Conservation (phyloP, 73 alveolate species). For the Paraurostyla sp. region DNA sequence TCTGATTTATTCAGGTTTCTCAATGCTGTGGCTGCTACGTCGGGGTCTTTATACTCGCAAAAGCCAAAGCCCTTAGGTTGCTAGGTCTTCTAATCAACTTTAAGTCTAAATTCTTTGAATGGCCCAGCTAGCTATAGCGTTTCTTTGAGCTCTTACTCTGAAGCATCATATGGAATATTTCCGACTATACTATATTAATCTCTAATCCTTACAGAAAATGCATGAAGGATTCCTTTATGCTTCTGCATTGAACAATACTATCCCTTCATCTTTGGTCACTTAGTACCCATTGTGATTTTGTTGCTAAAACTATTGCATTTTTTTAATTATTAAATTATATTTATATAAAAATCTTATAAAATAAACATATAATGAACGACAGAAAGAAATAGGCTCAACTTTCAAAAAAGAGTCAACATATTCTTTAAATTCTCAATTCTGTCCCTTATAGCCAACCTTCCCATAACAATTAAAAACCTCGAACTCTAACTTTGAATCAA, state of each 20-base stretch:
- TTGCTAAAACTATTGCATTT: neutral
- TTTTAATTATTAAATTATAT: neutral
- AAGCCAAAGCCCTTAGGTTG: conserved; percentile 94
- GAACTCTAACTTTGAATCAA: no score
- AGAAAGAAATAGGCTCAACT: neutral
- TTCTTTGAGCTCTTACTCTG: conserved; percentile 79
- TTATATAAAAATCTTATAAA: neutral
- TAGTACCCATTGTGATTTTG: neutral
- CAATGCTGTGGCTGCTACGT: conserved; percentile 90
- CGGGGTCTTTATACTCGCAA: conserved; percentile 90
- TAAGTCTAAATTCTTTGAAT: conserved; percentile 81
- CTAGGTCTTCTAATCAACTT: conserved; percentile 79
- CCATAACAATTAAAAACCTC: no score
- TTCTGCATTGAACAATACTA: neutral
- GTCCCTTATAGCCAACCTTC: no score
- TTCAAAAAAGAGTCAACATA: neutral
- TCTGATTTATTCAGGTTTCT: conserved; percentile 88
- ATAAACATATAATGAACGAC: neutral
- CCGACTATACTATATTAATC: conserved; percentile 78
- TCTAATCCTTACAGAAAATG: conserved; percentile 70
- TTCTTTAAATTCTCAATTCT: neutral
- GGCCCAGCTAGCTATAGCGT: conserved; percentile 88
- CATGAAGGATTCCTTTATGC: conserved; percentile 28
- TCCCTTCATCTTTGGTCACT: neutral
- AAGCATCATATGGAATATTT: conserved; percentile 87